Conservation (phyloP, 345 rosid genomes). For the Nephelium lappaceum region DNA sequence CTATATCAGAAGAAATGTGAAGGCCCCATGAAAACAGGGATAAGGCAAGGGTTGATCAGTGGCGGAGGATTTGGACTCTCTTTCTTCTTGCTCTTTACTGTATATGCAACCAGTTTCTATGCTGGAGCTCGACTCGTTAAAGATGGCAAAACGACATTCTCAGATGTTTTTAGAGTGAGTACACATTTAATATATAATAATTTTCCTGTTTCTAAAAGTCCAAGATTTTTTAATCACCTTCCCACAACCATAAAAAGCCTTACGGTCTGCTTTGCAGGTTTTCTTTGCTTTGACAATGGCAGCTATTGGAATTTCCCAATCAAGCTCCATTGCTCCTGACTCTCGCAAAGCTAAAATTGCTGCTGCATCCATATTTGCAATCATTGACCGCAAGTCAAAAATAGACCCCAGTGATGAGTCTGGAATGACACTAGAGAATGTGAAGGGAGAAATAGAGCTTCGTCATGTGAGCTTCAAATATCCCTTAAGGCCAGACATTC, state of each 20-base stretch:
- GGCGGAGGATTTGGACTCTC: conserved; percentile 74
- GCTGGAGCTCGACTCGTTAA: conserved; percentile 73
- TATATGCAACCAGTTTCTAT: conserved; percentile 71
- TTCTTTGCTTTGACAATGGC: conserved; percentile 78
- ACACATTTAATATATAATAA: neutral
- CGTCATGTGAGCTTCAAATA: conserved; percentile 69
- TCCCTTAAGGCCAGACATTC: conserved; percentile 74
- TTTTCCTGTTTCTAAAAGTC: neutral
- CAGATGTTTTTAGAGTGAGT: conserved; percentile 66
- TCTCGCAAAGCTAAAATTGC: conserved; percentile 59
- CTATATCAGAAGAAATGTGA: conserved; percentile 75
- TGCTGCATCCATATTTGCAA: conserved; percentile 69
- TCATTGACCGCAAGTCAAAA: conserved; percentile 62
- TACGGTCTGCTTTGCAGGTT: conserved; percentile 40
- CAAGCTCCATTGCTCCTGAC: conserved; percentile 71
- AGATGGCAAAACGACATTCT: conserved; percentile 52
- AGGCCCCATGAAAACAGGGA: conserved; percentile 72
- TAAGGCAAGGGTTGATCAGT: conserved; percentile 67
- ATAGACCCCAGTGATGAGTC: conserved; percentile 77
- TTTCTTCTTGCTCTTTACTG: conserved; percentile 54
- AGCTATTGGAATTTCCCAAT: conserved; percentile 62
- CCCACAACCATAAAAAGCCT: neutral
- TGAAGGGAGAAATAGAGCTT: conserved; percentile 72
- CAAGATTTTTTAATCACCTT: neutral
- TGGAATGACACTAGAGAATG: conserved; percentile 49